Evolutionary conservation across 2,329 filamentous ascomycete species (phyloP).

Genomic region (Diaporthe sp.): DNA sequence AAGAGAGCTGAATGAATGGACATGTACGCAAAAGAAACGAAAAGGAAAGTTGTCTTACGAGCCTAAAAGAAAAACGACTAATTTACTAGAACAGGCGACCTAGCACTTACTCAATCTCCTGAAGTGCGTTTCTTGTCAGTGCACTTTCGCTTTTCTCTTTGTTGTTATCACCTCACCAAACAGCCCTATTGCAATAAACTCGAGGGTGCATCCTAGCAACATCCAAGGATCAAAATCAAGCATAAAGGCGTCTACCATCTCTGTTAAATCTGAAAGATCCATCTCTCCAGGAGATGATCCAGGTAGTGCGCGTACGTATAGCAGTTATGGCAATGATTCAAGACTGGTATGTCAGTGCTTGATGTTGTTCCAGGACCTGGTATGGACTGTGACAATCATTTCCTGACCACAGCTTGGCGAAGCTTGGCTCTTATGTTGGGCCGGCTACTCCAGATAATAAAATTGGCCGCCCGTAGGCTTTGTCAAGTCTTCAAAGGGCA

Average conservation of each 20-base stretch:
- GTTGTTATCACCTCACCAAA: neutral
- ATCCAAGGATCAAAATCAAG: conserved; percentile 7
- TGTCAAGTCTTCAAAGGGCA: neutral
- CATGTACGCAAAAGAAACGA: neutral
- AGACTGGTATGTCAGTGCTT: neutral
- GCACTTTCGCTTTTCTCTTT: neutral
- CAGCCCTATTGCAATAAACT: conserved; percentile 7
- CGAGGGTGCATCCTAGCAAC: neutral
- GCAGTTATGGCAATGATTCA: neutral
- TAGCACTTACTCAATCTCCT: no score
- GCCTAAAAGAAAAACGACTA: neutral
- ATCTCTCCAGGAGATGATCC: neutral
- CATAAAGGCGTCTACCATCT: conserved; percentile 4
- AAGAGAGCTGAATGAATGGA: neutral
- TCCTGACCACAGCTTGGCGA: neutral
- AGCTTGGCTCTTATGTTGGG: neutral
- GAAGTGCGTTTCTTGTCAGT: neutral
- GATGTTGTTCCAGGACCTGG: neutral
- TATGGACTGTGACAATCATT: neutral
- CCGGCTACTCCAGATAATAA: neutral
- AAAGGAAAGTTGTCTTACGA: neutral
- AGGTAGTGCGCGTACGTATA: neutral
- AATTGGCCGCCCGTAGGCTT: neutral
- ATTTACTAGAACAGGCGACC: neutral
- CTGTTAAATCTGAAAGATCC: neutral